Percentiles rank a stretch among this genome's conserved stretches.
Evolutionary conservation across 164 flowering plant species (phyloP).

Genomic region (Chimonanthus praecox): DNA sequence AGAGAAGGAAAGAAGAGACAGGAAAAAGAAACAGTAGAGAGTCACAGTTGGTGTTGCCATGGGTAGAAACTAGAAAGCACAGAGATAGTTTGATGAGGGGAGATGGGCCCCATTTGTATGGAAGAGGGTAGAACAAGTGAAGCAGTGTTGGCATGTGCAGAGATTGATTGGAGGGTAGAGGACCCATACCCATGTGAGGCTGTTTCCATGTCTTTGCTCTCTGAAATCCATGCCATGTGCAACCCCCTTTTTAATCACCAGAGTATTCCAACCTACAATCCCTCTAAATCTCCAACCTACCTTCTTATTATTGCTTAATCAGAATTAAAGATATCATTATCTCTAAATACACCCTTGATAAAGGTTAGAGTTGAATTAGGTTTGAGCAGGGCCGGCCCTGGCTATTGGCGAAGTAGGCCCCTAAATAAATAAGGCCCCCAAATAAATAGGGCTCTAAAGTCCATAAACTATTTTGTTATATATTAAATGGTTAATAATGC

Average conservation of each 20-base stretch:
- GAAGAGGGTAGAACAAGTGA: background rate
- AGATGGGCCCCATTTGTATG: background rate
- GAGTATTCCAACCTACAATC: background rate
- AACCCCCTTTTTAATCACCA: background rate
- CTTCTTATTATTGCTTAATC: background rate
- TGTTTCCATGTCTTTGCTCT: background rate
- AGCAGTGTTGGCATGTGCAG: background rate
- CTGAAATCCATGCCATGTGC: constrained; percentile 1
- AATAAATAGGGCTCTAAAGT: too few relatives aligned
- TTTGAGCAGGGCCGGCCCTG: too few relatives aligned
- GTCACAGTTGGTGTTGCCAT: background rate
- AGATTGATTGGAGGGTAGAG: background rate
- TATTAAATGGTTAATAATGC: too few relatives aligned
- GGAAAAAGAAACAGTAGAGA: background rate
- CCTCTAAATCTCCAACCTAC: background rate
- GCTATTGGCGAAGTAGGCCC: too few relatives aligned
- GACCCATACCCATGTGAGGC: background rate
- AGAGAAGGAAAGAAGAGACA: background rate
- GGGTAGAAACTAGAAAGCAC: background rate
- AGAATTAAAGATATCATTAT: too few relatives aligned
- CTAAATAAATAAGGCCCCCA: too few relatives aligned
- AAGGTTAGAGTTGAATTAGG: too few relatives aligned
- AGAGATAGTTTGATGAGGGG: background rate
- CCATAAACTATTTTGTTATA: too few relatives aligned
- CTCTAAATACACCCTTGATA: too few relatives aligned